Evolutionary conservation across 805 yeast species (phyloP).

Genomic region (Ogataea trehaloabstinens): DNA sequence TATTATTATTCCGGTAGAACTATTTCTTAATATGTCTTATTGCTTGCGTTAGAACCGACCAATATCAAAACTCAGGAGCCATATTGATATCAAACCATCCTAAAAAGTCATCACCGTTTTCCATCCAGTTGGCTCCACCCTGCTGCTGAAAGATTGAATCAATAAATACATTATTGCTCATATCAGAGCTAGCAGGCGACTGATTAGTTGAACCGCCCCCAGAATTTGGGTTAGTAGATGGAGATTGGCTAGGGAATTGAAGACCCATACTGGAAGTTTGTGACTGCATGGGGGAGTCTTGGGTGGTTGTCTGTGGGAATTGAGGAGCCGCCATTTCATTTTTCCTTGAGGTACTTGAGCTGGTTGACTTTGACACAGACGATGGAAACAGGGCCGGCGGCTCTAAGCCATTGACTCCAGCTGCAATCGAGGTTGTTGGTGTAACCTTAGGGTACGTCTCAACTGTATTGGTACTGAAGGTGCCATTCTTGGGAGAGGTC

Average conservation of each 20-base stretch:
- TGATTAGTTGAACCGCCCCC: slow-evolving; percentile 15
- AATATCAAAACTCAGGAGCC: slow-evolving; percentile 54
- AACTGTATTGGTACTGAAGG: background rate
- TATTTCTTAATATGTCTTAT: background rate
- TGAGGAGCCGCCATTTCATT: slow-evolving; percentile 1
- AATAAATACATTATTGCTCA: slow-evolving; percentile 31
- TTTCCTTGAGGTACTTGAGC: background rate
- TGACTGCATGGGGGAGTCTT: slow-evolving; percentile 10
- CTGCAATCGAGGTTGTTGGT: slow-evolving; percentile 24
- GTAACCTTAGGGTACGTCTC: slow-evolving; percentile 1
- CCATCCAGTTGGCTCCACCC: slow-evolving; percentile 84
- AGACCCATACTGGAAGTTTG: slow-evolving; percentile 8
- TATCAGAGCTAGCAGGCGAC: slow-evolving; percentile 26
- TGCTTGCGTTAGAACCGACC: too few relatives aligned
- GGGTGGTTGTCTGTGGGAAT: background rate
- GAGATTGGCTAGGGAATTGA: slow-evolving; percentile 12
- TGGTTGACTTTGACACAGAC: slow-evolving; percentile 2
- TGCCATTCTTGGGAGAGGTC: background rate
- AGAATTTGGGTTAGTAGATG: slow-evolving; percentile 13
- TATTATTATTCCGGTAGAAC: slow-evolving; percentile 1
- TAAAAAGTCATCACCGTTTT: slow-evolving; percentile 79
- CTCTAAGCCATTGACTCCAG: slow-evolving; percentile 23
- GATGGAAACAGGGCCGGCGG: slow-evolving; percentile 29
- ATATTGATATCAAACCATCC: slow-evolving; percentile 91
- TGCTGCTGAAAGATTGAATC: slow-evolving; percentile 73